Evolutionary conservation across 1,284 basidiomycete genomes (phyloP), one percentile per base, ranked within the genome.

Genomic region (Inonotus obliquus): DNA sequence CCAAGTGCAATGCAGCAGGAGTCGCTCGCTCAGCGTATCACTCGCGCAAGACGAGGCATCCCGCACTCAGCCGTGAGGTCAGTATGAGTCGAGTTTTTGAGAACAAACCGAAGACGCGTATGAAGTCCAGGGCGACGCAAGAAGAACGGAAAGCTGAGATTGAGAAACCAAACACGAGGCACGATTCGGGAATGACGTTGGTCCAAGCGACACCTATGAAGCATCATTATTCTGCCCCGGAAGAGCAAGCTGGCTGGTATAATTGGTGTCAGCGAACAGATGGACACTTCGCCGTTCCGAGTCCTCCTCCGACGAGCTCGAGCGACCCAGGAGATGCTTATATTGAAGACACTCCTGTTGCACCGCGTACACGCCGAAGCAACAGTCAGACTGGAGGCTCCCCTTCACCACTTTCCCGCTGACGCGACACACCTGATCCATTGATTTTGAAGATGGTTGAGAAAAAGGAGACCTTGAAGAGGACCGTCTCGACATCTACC

Each of bases 21-120:
- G 85, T 0, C 80, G 84, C 14, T 89, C 87, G 4, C 76, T 89
- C 23, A 89, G 88, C 0, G 70, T 87, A 13, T 83, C 86, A 0
- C 77, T 89, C 2, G 81, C 82, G 52, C 71, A 70, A 39, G 79
- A 83, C 63, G 77, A 80, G 25, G 79, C 80, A 54, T 74, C 77
- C 23, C 76, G 71, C 79, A 3, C 71, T 89, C 19, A 81, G 79
- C 60, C 78, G 85, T 37, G 87, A 90, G 70, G 77, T 90, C 65
- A 89, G 85, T 72, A 90, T 90, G 88, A 84, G 82, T 13, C 80
- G 84, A 25, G 80, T 74, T 23, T 88, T 90, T 74, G 86, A 83
- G 68, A 74, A 75, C 17, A 66, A 59, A 25, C 38, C 49, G 11
- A 63, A 59, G 47, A 23, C 35, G 14, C 21, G 32, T 2, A 41